Evolutionary conservation across 2,329 filamentous ascomycete genomes (phyloP).

Genomic region (Aspergillus pseudoglaucus): DNA sequence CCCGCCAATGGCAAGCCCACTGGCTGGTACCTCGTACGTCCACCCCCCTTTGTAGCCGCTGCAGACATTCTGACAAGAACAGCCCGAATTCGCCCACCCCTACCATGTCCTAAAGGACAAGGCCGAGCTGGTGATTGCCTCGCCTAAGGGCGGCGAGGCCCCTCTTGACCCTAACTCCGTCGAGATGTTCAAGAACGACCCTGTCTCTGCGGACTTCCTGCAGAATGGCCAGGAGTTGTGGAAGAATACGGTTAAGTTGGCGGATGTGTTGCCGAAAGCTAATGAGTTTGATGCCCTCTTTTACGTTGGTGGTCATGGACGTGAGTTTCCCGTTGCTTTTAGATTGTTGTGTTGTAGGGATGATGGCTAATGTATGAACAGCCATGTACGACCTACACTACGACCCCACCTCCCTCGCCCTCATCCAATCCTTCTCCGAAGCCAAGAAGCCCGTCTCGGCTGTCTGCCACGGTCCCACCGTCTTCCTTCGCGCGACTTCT

Average conservation of each 20-base stretch:
- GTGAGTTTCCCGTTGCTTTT: slow-evolving; percentile 27
- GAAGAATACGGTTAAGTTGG: slow-evolving; percentile 56
- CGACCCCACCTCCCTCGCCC: slow-evolving; percentile 34
- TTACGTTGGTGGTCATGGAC: slow-evolving; percentile 54
- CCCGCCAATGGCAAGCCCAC: slow-evolving; percentile 46
- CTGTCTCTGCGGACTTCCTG: slow-evolving; percentile 49
- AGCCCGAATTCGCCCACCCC: slow-evolving; percentile 59
- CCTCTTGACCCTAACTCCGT: slow-evolving; percentile 57
- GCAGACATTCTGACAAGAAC: not conserved
- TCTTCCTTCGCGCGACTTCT: slow-evolving; percentile 38
- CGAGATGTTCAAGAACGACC: slow-evolving; percentile 50
- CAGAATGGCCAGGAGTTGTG: slow-evolving; percentile 53
- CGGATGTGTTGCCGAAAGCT: slow-evolving; percentile 50
- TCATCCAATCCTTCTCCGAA: slow-evolving; percentile 45
- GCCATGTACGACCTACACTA: slow-evolving; percentile 47
- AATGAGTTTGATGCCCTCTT: slow-evolving; percentile 59
- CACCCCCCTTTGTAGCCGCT: not conserved
- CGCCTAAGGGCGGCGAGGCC: slow-evolving; percentile 55
- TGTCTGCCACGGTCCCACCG: slow-evolving; percentile 45
- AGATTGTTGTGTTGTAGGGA: not conserved
- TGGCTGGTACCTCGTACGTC: slow-evolving; percentile 62
- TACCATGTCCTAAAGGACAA: slow-evolving; percentile 53
- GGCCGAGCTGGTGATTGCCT: slow-evolving; percentile 52
- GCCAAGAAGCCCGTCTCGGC: slow-evolving; percentile 45
- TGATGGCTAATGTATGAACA: slow-evolving; percentile 6